Conservation (phyloP, 164 flowering plant species). For the Magnolia sinica region DNA sequence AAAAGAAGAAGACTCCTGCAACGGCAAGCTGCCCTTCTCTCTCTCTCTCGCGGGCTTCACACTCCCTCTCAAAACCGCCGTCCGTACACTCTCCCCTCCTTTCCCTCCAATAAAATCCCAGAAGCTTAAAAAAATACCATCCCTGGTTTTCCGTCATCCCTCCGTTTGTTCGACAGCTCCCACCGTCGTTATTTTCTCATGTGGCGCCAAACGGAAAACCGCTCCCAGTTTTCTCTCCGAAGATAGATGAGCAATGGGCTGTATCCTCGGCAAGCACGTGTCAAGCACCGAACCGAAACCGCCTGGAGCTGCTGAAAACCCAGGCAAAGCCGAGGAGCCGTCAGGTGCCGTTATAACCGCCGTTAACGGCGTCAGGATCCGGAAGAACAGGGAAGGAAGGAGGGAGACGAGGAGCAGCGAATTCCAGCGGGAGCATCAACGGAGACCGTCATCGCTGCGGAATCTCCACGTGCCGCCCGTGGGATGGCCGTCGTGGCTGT, state of each 20-base stretch:
- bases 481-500: constrained; percentile 84
- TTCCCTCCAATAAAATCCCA: not conserved
- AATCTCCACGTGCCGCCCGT: constrained; percentile 19
- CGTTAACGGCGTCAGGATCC: constrained; percentile 17
- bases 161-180: not conserved
- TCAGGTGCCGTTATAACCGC: constrained; percentile 4
- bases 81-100: not conserved
- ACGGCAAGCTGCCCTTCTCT: not conserved
- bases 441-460: constrained; percentile 19
- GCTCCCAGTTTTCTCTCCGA: not conserved
- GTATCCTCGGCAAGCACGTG: constrained; percentile 37
- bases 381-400: constrained; percentile 18
- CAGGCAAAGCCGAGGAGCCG: constrained; percentile 12
- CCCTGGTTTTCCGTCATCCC: not conserved
- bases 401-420: constrained; percentile 16
- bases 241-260: constrained; percentile 44
- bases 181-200: not conserved
- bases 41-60: not conserved
- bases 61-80: not conserved
- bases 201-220: constrained; percentile 2
- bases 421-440: constrained; percentile 19
- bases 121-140: not conserved
- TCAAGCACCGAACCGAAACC: constrained; percentile 15
- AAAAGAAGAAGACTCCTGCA: not conserved
- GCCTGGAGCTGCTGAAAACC: constrained; percentile 10